Conservation (phyloP, 2,329 filamentous ascomycete genomes). For the Alternaria triticina region DNA sequence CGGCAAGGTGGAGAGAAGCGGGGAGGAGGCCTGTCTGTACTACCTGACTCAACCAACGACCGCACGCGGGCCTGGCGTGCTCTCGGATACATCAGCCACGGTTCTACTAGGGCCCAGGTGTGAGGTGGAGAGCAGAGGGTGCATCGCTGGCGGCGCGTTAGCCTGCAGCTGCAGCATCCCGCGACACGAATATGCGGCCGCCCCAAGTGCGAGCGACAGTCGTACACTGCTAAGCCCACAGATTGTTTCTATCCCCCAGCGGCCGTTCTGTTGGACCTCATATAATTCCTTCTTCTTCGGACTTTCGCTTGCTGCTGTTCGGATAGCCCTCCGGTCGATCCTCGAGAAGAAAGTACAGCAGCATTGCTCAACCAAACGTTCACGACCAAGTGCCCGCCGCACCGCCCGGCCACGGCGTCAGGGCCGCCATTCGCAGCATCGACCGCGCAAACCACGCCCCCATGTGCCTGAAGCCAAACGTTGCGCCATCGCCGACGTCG, state of each 20-base stretch:
- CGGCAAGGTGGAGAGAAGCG: conserved; percentile 25
- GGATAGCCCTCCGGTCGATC: conserved; percentile 18
- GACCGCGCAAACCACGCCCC: conserved; percentile 6
- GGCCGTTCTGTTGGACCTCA: not conserved
- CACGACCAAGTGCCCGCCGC: conserved; percentile 19
- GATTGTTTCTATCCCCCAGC: conserved; percentile 10
- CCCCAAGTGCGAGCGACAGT: conserved; percentile 12
- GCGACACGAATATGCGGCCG: conserved; percentile 29
- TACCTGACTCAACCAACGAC: conserved; percentile 5
- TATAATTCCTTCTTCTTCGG: conserved; percentile 15
- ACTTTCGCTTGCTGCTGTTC: conserved; percentile 5
- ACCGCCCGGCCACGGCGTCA: conserved; percentile 16
- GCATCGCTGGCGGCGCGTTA: conserved; percentile 20
- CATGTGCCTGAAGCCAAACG: conserved; percentile 13
- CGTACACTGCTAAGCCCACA: conserved; percentile 16
- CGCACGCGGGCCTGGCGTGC: conserved; percentile 23
- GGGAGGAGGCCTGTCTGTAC: conserved; percentile 18
- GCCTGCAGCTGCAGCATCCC: conserved; percentile 28
- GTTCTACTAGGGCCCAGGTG: conserved; percentile 15
- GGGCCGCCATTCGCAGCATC: conserved; percentile 6
- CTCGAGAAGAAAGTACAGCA: conserved; percentile 5
- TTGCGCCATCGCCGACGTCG: conserved; percentile 17
- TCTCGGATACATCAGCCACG: conserved; percentile 20
- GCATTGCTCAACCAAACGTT: not conserved
- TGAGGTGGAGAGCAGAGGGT: conserved; percentile 14